A percentile compares a stretch with the other conserved stretches of the same genome.
Conservation (phyloP, 169 alveolate species). For the Plasmodium knowlesi region DNA sequence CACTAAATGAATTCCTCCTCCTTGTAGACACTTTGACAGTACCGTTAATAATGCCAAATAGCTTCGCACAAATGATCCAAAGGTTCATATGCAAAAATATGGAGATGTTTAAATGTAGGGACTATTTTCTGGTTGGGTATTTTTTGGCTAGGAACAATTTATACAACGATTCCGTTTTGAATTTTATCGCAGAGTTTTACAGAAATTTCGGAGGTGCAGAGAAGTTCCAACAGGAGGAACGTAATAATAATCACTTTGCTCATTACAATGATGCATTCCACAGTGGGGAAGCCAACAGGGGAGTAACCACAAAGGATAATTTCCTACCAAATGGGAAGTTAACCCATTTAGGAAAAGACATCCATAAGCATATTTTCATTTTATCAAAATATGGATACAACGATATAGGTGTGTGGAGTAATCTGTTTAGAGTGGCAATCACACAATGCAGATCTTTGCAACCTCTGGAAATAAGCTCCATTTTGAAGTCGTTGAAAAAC, state of each 20-base stretch:
- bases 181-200: constrained; percentile 31
- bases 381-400: constrained; percentile 45
- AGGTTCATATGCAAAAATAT: constrained; percentile 10
- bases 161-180: constrained; percentile 10
- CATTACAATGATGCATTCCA: neutral
- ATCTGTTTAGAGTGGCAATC: constrained; percentile 15
- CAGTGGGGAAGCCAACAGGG: neutral
- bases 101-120: neutral
- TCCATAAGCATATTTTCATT: constrained; percentile 33
- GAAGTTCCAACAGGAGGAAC: neutral
- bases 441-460: constrained; percentile 7
- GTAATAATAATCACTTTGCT: neutral
- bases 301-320: neutral
- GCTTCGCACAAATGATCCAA: neutral
- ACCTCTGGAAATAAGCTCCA: constrained; percentile 53
- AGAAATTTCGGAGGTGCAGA: neutral
- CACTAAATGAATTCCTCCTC: constrained; percentile 41
- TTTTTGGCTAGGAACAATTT: constrained; percentile 68
- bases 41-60: constrained; percentile 43
- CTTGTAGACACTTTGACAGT: constrained; percentile 39
- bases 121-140: constrained; percentile 34
- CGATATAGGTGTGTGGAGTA: constrained; percentile 21
- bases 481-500: constrained; percentile 45
- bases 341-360: constrained; percentile 1
- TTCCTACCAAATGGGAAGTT: neutral